Evolutionary conservation across 176 grass and related monocot genomes (phyloP), one percentile per base, ranked within the genome.

Genomic region (Avena atlantica): DNA sequence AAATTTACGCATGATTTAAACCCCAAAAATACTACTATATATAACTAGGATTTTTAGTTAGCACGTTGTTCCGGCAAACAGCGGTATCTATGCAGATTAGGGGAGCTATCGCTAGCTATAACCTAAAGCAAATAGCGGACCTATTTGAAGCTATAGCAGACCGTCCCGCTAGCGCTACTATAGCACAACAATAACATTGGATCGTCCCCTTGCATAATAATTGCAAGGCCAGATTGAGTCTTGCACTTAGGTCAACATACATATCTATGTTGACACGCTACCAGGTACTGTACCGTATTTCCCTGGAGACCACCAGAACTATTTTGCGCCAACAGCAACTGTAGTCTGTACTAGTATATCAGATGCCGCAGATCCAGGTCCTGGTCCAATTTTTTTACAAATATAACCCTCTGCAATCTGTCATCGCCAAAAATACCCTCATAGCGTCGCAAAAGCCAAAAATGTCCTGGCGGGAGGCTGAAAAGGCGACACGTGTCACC

Each of bases 311-410:
- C 27, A 17, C 27, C 14, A 67, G 64, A 67, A 36, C 34, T 67
- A 67, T 67, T 67, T 67, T 8, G 64, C 64, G 47, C 21, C 49
- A 76, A 31, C 24, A 76, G 6, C 49, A 16, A 51, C n/a, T 48
- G 45, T 75, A 52, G 47, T 75, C 24, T 55, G 14, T 34, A 34
- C 31, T 34, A 34, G 31, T 34, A 34, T 76, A 48, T 48, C 74
- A 55, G 74, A 76, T 55, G 24, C 15, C 55, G 49, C 13, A 76
- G 73, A 55, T 55, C 48, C 25, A 51, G 47, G 73, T 76, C 73
- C n/a, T n/a, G n/a, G n/a, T n/a, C n/a, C n/a, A n/a, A n/a, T n/a
- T n/a, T n/a, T n/a, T n/a, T n/a, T n/a, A n/a, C n/a, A n/a, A n/a
- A n/a, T n/a, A n/a, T n/a, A n/a, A n/a, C n/a, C n/a, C n/a, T n/a